A percentile compares a stretch with the other conserved stretches of the same genome.
These are phyloP conservation scores for Ganoderma sinense DNA, from an alignment of 1,284 basidiomycete genomes.

Conservation along the genomic window DNA sequence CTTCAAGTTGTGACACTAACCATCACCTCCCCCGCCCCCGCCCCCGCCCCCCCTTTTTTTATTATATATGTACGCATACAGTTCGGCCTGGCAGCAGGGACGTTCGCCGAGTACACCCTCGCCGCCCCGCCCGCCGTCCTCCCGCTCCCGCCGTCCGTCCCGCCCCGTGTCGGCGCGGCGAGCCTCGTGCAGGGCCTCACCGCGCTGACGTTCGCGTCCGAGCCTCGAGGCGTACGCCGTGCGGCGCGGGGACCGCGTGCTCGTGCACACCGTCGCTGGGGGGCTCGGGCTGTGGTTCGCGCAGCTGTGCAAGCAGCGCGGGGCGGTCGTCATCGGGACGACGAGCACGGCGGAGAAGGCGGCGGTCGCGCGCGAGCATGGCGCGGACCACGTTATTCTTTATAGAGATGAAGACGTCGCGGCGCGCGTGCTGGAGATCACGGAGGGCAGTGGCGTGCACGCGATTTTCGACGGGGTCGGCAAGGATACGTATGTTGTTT, in stretches of 20 bases:
- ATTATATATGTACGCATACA: no score
- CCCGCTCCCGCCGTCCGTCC: slow-evolving; percentile 63
- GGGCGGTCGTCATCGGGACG: slow-evolving; percentile 94
- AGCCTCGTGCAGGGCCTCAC: slow-evolving; percentile 67
- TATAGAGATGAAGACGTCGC: slow-evolving; percentile 80
- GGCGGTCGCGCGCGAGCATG: slow-evolving; percentile 78
- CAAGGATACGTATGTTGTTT: slow-evolving; percentile 77
- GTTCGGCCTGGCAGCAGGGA: slow-evolving; percentile 51
- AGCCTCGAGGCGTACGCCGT: slow-evolving; percentile 90
- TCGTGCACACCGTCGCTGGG: slow-evolving; percentile 94
- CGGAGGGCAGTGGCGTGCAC: slow-evolving; percentile 85
- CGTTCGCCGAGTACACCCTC: slow-evolving; percentile 37
- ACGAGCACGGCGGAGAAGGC: slow-evolving; percentile 91
- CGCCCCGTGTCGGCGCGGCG: slow-evolving; percentile 73
- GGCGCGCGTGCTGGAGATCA: slow-evolving; percentile 77
- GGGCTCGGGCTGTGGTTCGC: slow-evolving; percentile 70
- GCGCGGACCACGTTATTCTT: slow-evolving; percentile 89
- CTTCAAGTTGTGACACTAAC: no score
- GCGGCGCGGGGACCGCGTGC: slow-evolving; percentile 75
- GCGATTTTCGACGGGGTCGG: slow-evolving; percentile 96
- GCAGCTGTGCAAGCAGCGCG: slow-evolving; percentile 70
- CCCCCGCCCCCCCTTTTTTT: no score
- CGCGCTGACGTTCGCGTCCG: slow-evolving; percentile 80
- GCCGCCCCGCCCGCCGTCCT: slow-evolving; percentile 49
- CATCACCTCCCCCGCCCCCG: background rate